Conservation (phyloP, 2,329 filamentous ascomycete species). For the Xylariaceae sp. region DNA sequence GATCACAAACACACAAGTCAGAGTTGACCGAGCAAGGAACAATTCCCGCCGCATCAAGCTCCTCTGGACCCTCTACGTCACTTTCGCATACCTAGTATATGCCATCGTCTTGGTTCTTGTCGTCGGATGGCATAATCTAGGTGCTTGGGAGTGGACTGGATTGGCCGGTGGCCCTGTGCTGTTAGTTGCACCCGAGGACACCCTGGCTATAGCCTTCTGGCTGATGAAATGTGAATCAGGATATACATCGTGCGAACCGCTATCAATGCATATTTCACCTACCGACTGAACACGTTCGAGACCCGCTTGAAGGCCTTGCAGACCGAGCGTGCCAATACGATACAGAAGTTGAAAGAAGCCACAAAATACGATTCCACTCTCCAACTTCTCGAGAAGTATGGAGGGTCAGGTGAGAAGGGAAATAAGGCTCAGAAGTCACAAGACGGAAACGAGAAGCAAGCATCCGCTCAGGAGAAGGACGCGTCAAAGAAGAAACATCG, state of each 20-base stretch:
- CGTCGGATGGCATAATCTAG: slow-evolving; percentile 77
- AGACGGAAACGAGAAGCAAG: slow-evolving; percentile 19
- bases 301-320: slow-evolving; percentile 69
- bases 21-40: slow-evolving; percentile 69
- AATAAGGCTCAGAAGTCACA: slow-evolving; percentile 30
- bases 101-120: slow-evolving; percentile 78
- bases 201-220: background rate
- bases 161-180: slow-evolving; percentile 73
- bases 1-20: slow-evolving; percentile 70
- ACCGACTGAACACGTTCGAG: slow-evolving; percentile 68
- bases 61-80: slow-evolving; percentile 85
- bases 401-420: slow-evolving; percentile 56
- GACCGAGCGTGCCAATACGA: slow-evolving; percentile 77
- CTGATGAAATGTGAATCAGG: slow-evolving; percentile 40
- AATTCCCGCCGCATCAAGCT: slow-evolving; percentile 75
- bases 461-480: slow-evolving; percentile 20
- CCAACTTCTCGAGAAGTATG: slow-evolving; percentile 91
- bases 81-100: slow-evolving; percentile 86
- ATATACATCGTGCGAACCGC: slow-evolving; percentile 71
- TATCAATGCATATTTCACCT: slow-evolving; percentile 71
- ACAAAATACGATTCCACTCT: slow-evolving; percentile 96
- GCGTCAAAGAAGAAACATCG: slow-evolving; percentile 28
- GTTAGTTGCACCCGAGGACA: slow-evolving; percentile 45
- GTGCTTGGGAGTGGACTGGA: slow-evolving; percentile 70
- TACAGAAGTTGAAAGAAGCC: slow-evolving; percentile 88